Percentiles rank a stretch among this genome's conserved stretches.
These are phyloP conservation scores for Castanopsis chinensis DNA, from an alignment of 306 rosid species.

Conservation along the genomic window DNA sequence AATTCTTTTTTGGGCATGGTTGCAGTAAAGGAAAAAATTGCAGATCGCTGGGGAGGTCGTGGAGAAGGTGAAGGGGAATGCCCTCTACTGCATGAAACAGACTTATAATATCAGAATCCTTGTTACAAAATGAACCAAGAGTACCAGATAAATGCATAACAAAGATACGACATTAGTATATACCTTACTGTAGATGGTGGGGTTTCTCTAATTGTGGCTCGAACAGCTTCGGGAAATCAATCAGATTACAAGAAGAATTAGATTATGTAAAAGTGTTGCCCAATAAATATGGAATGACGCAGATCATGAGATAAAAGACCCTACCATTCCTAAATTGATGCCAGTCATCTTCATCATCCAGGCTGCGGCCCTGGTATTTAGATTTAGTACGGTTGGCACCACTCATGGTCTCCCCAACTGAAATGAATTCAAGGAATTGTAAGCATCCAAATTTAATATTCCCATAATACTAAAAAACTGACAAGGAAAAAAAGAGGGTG, in stretches of 20 bases:
- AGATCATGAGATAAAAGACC: conserved; percentile 10
- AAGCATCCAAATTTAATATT: conserved; percentile 18
- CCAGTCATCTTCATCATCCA: conserved; percentile 90
- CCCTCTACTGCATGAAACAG: conserved; percentile 60
- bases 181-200: conserved; percentile 72
- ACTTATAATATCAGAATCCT: conserved; percentile 12
- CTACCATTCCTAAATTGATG: conserved; percentile 80
- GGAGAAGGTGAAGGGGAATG: conserved; percentile 66
- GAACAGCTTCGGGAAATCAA: conserved; percentile 63
- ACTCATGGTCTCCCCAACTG: conserved; percentile 87
- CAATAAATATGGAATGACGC: not conserved
- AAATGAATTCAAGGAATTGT: conserved; percentile 30
- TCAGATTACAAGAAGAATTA: conserved; percentile 19
- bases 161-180: conserved; percentile 1
- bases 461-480: conserved; percentile 1
- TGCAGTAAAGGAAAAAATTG: conserved; percentile 72
- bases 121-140: not conserved
- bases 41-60: conserved; percentile 50
- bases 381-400: conserved; percentile 61
- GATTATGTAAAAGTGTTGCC: conserved; percentile 19
- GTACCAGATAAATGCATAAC: conserved; percentile 7
- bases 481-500: not conserved
- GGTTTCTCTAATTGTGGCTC: conserved; percentile 82
- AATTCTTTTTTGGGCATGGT: conserved; percentile 68
- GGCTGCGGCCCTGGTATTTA: conserved; percentile 68